These are phyloP conservation scores for Exophiala sideris DNA, from an alignment of 2,329 filamentous ascomycete genomes.

Conservation along the genomic window DNA sequence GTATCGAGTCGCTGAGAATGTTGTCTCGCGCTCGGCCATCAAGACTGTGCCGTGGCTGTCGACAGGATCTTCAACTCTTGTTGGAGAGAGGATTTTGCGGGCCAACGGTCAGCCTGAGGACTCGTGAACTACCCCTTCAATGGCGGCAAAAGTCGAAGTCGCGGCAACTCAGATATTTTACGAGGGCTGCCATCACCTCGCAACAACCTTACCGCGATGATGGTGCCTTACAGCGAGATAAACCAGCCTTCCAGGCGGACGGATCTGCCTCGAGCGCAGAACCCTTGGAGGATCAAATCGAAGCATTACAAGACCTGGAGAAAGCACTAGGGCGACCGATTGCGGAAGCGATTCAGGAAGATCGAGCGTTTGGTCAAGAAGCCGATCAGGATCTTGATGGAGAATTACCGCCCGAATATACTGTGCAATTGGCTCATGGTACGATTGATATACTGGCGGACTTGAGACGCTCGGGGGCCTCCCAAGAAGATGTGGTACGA, in stretches of 20 bases:
- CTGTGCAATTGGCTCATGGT: conserved; percentile 1
- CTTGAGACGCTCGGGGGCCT: conserved; percentile 26
- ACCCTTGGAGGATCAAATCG: conserved; percentile 9
- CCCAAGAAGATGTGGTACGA: conserved; percentile 64
- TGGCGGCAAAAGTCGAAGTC: conserved; percentile 6
- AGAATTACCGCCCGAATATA: not conserved
- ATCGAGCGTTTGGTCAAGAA: conserved; percentile 2
- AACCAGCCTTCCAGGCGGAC: not conserved
- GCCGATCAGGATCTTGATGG: not conserved
- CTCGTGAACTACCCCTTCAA: conserved; percentile 6
- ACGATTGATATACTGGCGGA: conserved; percentile 8
- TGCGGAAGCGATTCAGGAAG: conserved; percentile 23
- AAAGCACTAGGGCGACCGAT: conserved; percentile 19
- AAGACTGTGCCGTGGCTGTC: conserved; percentile 33
- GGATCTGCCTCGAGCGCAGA: not conserved
- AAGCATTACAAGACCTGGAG: conserved; percentile 19
- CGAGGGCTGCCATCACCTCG: not conserved
- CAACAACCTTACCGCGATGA: not conserved
- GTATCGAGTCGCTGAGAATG: conserved; percentile 8
- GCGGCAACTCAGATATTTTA: conserved; percentile 11
- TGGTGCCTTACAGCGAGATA: not conserved
- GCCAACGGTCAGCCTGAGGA: conserved; percentile 8
- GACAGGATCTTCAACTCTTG: conserved; percentile 33
- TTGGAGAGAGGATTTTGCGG: conserved; percentile 35
- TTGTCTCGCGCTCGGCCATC: conserved; percentile 10